phyloP scores from a whole-genome alignment of 495 filamentous ascomycete genomes.

The Beverwykella pulmonaria region DNA sequence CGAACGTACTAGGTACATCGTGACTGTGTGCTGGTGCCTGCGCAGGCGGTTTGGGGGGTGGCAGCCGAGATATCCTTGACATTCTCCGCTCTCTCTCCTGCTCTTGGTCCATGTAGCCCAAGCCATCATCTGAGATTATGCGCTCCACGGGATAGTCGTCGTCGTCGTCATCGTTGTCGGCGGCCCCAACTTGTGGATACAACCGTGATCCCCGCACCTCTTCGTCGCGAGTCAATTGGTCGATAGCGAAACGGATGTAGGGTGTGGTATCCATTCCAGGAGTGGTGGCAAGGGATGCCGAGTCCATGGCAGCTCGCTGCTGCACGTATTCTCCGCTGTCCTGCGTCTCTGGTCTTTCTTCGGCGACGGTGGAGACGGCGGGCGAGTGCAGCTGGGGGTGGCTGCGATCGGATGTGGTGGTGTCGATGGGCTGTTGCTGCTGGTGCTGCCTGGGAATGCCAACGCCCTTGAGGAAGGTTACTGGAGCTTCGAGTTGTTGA shows the following conservation, averaged over 20 bases:
- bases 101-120: constrained; percentile 37
- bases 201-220: constrained; percentile 49
- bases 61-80: constrained; percentile 1
- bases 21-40: background rate
- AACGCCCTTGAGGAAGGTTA: constrained; percentile 29
- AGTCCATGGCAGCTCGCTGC: constrained; percentile 35
- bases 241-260: constrained; percentile 72
- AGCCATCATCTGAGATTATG: constrained; percentile 34
- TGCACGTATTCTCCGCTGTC: background rate
- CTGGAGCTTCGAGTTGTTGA: constrained; percentile 12
- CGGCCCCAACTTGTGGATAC: constrained; percentile 22
- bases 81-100: constrained; percentile 20
- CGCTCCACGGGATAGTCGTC: constrained; percentile 40
- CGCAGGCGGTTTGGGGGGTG: constrained; percentile 16
- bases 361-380: constrained; percentile 30
- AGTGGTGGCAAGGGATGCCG: constrained; percentile 54
- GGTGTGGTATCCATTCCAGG: constrained; percentile 69
- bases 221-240: constrained; percentile 70
- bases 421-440: background rate
- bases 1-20: background rate
- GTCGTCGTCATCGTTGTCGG: constrained; percentile 20
- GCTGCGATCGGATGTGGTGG: background rate
- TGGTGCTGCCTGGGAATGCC: constrained; percentile 20
- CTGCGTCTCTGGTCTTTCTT: constrained; percentile 37
- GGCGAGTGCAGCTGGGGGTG: constrained; percentile 6